Base-by-base conservation (phyloP, 768 basidiomycete species). In the Boletus patriciae region DNA sequence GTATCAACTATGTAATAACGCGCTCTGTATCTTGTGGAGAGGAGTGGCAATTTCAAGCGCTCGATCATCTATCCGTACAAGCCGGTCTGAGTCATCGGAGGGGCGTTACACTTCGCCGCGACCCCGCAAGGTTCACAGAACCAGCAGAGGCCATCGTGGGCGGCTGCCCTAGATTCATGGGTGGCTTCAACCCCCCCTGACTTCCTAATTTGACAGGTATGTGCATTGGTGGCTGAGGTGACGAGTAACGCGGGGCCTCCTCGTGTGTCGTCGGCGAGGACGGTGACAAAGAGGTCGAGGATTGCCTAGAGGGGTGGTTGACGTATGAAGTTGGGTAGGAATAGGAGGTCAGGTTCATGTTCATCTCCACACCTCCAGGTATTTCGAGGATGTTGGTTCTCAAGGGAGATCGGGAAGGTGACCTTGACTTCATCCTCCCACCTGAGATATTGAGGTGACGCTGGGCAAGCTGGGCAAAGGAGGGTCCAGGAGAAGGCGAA, bases 281-380 rank as follows among this genome's bases (percentile, higher is more conserved):
- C 41, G 78, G 74, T 9, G 83, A 83, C 13, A 79, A 64, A 15
- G 83, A 81, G 2, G 78, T 76, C 33, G 83, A 86, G 11, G 86
- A 84, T 31, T 81, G 78, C 7, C 81, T 76, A 18, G 87, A 84
- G 5, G 83, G 84, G 52, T 76, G 81, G 34, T 78, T 80, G 16
- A 75, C 75, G 6, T 79, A 82, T 13, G 77, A 72, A 13, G 66
- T 59, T 3, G 70, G 53, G 50, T 58, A 60, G 19, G 57, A 29
- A 52, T 50, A 62, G 40, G 55, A 55, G 0, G 45, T 52, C 43
- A 60, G 13, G 41, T 54, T 57, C 46, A 52, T 13, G 44, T 51
- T 54, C 62, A 52, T 57, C 43, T 56, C 55, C 56, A 63, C 37
- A 13, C 54, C 41, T 29, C 59, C 65, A 31, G 60, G 57, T 19